A percentile compares a stretch with the other conserved stretches of the same genome.
These are phyloP conservation scores for Excoecaria cochinchinensis DNA, from an alignment of 345 rosid genomes.

Conservation along the genomic window DNA sequence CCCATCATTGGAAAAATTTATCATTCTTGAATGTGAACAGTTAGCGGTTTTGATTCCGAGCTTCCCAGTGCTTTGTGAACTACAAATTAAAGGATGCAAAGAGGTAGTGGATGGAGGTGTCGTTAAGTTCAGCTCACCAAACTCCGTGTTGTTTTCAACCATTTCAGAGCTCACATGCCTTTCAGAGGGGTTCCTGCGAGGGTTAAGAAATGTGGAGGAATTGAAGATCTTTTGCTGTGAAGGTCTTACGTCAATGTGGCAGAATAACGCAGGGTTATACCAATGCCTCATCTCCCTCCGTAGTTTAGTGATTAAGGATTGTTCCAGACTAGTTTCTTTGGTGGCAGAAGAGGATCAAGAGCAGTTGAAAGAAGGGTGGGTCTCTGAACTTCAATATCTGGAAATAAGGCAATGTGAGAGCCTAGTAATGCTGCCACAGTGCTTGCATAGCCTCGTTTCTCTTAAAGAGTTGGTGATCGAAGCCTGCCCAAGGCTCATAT, in stretches of 20 bases:
- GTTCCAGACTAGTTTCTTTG: slow-evolving; percentile 2
- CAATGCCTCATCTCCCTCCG: not conserved
- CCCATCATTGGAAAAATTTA: slow-evolving; percentile 33
- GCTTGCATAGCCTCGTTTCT: not conserved
- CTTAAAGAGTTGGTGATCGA: not conserved
- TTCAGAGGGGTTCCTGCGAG: not conserved
- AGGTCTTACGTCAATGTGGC: not conserved
- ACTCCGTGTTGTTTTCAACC: not conserved
- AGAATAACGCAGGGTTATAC: not conserved
- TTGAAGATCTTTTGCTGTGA: not conserved
- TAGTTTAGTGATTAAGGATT: not conserved
- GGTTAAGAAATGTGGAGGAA: not conserved
- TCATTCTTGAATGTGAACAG: slow-evolving; percentile 26
- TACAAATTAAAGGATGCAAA: slow-evolving; percentile 1
- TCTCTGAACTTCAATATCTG: not conserved
- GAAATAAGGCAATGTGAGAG: slow-evolving; percentile 1
- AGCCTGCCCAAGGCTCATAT: not conserved
- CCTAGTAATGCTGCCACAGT: not conserved
- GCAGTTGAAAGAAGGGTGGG: not conserved
- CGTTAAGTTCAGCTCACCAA: not conserved
- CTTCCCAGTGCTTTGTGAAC: not conserved
- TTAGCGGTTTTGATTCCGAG: slow-evolving; percentile 1
- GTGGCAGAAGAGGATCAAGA: not conserved
- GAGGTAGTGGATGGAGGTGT: not conserved
- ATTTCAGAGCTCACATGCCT: not conserved